Evolutionary conservation across 257 asterid species (phyloP).

Genomic region (Nicotiana knightiana): DNA sequence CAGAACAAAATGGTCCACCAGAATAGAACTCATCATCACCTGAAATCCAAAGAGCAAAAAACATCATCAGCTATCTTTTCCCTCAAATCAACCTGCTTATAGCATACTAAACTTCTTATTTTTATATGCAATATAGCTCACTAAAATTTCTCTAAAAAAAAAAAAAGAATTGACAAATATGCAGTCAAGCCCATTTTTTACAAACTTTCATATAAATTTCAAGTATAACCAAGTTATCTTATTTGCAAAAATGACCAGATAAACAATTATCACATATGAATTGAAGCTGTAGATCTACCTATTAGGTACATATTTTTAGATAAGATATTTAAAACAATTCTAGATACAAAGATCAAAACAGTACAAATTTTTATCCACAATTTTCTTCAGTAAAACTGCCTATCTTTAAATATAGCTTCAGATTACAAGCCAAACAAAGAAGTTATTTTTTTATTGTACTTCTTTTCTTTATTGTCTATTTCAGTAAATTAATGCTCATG

Average conservation of each 20-base stretch:
- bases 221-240: background rate
- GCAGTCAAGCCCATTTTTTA: background rate
- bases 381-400: background rate
- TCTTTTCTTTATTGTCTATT: too few relatives aligned
- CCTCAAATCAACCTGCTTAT: background rate
- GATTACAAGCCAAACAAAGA: background rate
- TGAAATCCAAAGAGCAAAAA: constrained; percentile 19
- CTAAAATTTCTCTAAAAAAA: too few relatives aligned
- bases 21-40: constrained; percentile 67
- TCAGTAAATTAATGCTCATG: background rate
- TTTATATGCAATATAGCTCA: background rate
- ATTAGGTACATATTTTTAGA: background rate
- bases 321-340: background rate
- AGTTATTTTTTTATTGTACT: too few relatives aligned
- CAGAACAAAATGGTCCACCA: constrained; percentile 40
- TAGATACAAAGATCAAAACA: background rate
- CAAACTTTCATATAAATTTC: background rate
- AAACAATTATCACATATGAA: background rate
- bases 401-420: background rate
- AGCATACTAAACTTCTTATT: background rate
- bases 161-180: too few relatives aligned
- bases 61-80: background rate
- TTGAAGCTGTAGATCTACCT: background rate
- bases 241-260: background rate
- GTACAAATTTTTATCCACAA: background rate